Evolutionary conservation across 176 grass and related monocot species (phyloP), one percentile per base, ranked within the genome.

Genomic region (Lolium perenne): DNA sequence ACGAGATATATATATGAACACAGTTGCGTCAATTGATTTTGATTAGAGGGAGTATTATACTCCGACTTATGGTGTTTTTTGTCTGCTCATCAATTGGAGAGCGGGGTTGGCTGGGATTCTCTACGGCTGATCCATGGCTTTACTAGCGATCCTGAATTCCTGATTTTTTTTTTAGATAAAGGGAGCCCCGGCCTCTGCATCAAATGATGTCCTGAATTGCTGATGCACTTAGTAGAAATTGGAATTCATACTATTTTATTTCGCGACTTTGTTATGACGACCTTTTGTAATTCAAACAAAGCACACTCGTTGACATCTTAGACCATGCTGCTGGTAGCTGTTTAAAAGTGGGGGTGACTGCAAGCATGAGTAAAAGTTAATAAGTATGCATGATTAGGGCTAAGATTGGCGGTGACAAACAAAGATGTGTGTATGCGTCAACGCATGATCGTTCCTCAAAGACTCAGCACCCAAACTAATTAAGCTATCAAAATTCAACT

Each of bases 131-230:
- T 88, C 29, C 6, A 54, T 80, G n/a, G 56, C 66, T 84, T 88
- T 89, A 46, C 32, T 47, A 89, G 79, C 75, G 47, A 89, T 89
- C 81, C 82, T 58, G 80, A 85, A 35, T 35, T 59, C 32, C 32
- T 35, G n/a, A n/a, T n/a, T n/a, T n/a, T n/a, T n/a, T n/a, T n/a
- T n/a, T n/a, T n/a, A n/a, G n/a, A n/a, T n/a, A n/a, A n/a, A n/a
- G n/a, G n/a, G n/a, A n/a, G n/a, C n/a, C n/a, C n/a, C n/a, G n/a
- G n/a, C n/a, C n/a, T n/a, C n/a, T n/a, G n/a, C n/a, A n/a, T n/a
- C n/a, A n/a, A n/a, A n/a, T n/a, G n/a, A n/a, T n/a, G n/a, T 89
- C 81, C 82, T 58, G 80, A 85, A 35, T 35, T 59, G 1, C 32
- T 35, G 32, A 35, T 35, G 32, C 32, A 35, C 32, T 3, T 35